These are phyloP conservation scores for Ophiocordyceps robertsii DNA, from an alignment of 2,329 filamentous ascomycete species.

Conservation along the genomic window DNA sequence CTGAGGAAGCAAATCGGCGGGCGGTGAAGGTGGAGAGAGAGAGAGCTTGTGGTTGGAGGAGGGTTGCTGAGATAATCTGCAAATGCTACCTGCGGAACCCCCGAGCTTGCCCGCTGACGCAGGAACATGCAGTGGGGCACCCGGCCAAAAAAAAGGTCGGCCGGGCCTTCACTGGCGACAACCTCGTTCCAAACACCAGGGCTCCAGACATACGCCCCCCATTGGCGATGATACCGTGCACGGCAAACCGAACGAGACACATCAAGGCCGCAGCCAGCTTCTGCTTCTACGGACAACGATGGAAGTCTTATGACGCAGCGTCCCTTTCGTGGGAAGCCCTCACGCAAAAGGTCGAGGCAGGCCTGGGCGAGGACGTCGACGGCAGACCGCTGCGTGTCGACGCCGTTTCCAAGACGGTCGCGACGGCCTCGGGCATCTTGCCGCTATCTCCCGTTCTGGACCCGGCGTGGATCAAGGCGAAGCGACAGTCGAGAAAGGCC, in stretches of 20 bases:
- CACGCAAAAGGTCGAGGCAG: constrained; percentile 15
- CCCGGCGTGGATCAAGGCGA: constrained; percentile 31
- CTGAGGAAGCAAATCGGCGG: not conserved
- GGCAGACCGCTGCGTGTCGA: constrained; percentile 22
- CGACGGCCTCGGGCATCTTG: constrained; percentile 29
- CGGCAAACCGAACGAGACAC: constrained; percentile 6
- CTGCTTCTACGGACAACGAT: constrained; percentile 12
- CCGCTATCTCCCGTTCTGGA: constrained; percentile 43
- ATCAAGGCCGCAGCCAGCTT: constrained; percentile 1
- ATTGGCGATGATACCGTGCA: constrained; percentile 15
- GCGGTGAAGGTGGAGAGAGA: not conserved
- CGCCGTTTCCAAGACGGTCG: constrained; percentile 25
- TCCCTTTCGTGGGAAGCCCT: constrained; percentile 16
- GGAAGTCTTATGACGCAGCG: constrained; percentile 17
- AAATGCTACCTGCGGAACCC: no score
- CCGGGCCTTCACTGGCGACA: no score
- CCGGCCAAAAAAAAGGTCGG: no score
- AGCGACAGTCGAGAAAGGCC: constrained; percentile 26
- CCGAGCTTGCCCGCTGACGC: no score
- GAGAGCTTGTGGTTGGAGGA: not conserved
- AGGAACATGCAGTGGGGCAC: no score
- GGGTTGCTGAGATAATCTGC: no score
- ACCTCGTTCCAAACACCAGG: no score
- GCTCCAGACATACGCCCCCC: constrained; percentile 5
- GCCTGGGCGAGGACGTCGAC: constrained; percentile 16